Evolutionary conservation across 2,329 filamentous ascomycete genomes (phyloP), one percentile per base, ranked within the genome.

Genomic region (Fusarium metavorans): DNA sequence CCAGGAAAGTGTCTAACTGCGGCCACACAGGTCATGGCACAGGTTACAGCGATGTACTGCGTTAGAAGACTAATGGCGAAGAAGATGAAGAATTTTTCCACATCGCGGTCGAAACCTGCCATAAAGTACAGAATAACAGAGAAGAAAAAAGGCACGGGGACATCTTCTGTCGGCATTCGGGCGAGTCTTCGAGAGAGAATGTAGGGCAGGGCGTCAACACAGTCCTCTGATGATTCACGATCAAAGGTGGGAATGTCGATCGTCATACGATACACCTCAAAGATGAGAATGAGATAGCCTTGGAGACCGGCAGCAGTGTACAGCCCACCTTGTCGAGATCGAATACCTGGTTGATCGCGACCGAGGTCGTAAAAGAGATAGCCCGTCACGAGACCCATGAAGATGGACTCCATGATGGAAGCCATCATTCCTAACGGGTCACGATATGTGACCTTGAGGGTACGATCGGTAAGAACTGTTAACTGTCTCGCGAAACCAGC

Each of bases 201-300:
- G 71, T 93, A 95, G 0, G 92, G 91, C 0, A 93, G 82, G 3
- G 93, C 89, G 35, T 90, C 89, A 20, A 94, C 92, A 23, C 94
- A 93, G 5, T 92, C 91, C 80, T 95, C 93, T 35, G 90, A 91
- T 35, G 90, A 88, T 78, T 95, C 93, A 64, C 93, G 90, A 77
- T 96, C 93, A 77, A 95, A 96, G 0, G 93, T 87, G 30, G 90
- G 89, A 16, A 95, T 94, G 72, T 95, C 93, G 59, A 93, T 88
- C 0, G 92, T 94, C 67, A 95, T 83, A 6, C 94, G 90, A 76
- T 94, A 95, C 0, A 90, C 91, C 81, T 95, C 94, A 71, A 94
- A 95, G 14, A 95, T 85, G 13, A 95, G 85, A 59, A 95, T 92
- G 4, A 95, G 86, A 78, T 95, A 95, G 2, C 93, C 93, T 77